Percentiles rank a stretch among this genome's conserved stretches.
Conservation (phyloP, 2,329 filamentous ascomycete species). For the Colletotrichum sublineola region DNA sequence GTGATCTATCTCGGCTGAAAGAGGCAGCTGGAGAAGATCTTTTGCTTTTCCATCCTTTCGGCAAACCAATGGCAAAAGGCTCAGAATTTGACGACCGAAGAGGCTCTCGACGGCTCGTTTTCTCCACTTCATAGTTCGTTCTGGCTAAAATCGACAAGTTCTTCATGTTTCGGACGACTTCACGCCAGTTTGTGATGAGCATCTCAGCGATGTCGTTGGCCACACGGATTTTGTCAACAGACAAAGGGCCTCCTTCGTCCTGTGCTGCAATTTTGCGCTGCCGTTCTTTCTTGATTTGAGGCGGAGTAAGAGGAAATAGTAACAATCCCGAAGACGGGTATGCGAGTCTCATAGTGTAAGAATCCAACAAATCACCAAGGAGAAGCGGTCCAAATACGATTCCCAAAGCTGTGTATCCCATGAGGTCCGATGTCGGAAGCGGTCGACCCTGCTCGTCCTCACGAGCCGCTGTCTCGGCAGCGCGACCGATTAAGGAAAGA, state of each 20-base stretch:
- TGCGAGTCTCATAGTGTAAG: slow-evolving; percentile 63
- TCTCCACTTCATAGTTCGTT: slow-evolving; percentile 38
- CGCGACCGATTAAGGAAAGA: slow-evolving; percentile 70
- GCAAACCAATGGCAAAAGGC: slow-evolving; percentile 54
- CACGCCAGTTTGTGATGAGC: slow-evolving; percentile 75
- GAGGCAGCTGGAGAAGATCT: slow-evolving; percentile 37
- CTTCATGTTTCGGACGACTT: slow-evolving; percentile 72
- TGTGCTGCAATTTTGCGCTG: slow-evolving; percentile 48
- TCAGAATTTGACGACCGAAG: slow-evolving; percentile 59
- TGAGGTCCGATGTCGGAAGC: slow-evolving; percentile 68
- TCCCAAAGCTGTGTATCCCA: slow-evolving; percentile 74
- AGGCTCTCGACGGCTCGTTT: slow-evolving; percentile 36
- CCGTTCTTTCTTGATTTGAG: slow-evolving; percentile 57
- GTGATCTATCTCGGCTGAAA: slow-evolving; percentile 49
- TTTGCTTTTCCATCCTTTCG: slow-evolving; percentile 53
- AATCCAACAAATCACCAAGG: slow-evolving; percentile 68
- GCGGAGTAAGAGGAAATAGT: slow-evolving; percentile 59
- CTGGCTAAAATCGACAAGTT: slow-evolving; percentile 55
- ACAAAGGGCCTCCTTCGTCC: slow-evolving; percentile 47
- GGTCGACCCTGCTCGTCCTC: slow-evolving; percentile 66
- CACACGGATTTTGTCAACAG: slow-evolving; percentile 68
- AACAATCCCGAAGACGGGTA: slow-evolving; percentile 57
- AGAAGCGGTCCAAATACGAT: slow-evolving; percentile 76
- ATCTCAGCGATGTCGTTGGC: slow-evolving; percentile 74
- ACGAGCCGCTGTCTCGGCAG: slow-evolving; percentile 65